Evolutionary conservation across 805 yeast species (phyloP).

Genomic region (Saccharomycopsis oosterbeekiorum): DNA sequence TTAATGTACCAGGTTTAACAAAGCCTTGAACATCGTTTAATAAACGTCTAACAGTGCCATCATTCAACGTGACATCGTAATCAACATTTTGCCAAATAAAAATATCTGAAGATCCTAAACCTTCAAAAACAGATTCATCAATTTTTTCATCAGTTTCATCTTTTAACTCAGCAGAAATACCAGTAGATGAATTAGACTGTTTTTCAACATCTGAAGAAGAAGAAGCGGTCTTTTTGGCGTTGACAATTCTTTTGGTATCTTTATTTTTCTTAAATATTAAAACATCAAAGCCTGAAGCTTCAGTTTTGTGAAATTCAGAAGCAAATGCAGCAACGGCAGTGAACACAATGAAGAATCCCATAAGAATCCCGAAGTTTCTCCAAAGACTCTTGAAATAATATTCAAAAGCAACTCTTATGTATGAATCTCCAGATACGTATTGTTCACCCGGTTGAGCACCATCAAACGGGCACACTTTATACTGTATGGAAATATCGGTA

Average conservation of each 20-base stretch:
- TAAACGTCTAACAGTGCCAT: slow-evolving; percentile 28
- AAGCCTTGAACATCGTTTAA: slow-evolving; percentile 37
- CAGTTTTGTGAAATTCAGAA: slow-evolving; percentile 20
- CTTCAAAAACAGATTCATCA: slow-evolving; percentile 23
- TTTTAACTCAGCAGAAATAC: slow-evolving; percentile 35
- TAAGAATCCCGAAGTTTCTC: slow-evolving; percentile 68
- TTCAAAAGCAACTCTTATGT: slow-evolving; percentile 36
- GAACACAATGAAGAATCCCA: slow-evolving; percentile 37
- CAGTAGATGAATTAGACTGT: slow-evolving; percentile 24
- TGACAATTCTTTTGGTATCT: slow-evolving; percentile 9
- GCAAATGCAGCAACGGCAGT: slow-evolving; percentile 19
- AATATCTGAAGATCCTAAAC: slow-evolving; percentile 30
- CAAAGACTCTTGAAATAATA: slow-evolving; percentile 56
- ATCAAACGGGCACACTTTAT: slow-evolving; percentile 47
- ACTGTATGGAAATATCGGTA: slow-evolving; percentile 27
- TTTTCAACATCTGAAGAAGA: not conserved
- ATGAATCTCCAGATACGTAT: slow-evolving; percentile 50
- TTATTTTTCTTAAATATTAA: slow-evolving; percentile 20
- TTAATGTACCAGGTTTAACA: slow-evolving; percentile 58
- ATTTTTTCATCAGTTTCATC: slow-evolving; percentile 2
- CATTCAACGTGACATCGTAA: slow-evolving; percentile 41
- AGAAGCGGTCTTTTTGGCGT: not conserved
- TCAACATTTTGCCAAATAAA: slow-evolving; percentile 51
- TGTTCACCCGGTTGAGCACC: slow-evolving; percentile 50
- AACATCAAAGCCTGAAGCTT: slow-evolving; percentile 20